phyloP scores from a whole-genome alignment of 1,284 basidiomycete genomes.

The Bjerkandera adusta region DNA sequence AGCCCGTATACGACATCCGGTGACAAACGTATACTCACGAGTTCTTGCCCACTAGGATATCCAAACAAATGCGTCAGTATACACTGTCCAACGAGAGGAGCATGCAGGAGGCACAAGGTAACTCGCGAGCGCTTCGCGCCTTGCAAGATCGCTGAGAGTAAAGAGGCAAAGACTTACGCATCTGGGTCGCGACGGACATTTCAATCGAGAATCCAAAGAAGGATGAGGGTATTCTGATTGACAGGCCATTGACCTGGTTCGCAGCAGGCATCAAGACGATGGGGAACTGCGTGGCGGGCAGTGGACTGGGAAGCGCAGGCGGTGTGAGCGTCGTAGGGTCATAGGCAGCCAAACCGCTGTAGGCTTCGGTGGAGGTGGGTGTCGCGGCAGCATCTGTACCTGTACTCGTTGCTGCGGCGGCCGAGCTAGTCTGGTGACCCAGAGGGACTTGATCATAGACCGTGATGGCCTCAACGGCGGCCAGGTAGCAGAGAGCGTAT shows the following conservation, averaged over 20 bases:
- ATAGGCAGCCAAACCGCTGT: slow-evolving; percentile 43
- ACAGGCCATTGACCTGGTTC: slow-evolving; percentile 32
- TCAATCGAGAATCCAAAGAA: slow-evolving; percentile 51
- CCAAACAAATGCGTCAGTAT: slow-evolving; percentile 13
- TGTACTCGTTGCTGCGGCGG: too few species aligned
- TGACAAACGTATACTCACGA: slow-evolving; percentile 3
- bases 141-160: too few species aligned
- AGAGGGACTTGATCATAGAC: slow-evolving; percentile 24
- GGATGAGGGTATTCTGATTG: slow-evolving; percentile 31
- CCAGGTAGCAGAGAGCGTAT: slow-evolving; percentile 17
- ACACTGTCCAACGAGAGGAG: neutral
- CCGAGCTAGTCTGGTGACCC: slow-evolving; percentile 11
- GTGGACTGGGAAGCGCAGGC: slow-evolving; percentile 44
- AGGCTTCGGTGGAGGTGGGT: slow-evolving; percentile 29
- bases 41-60: neutral
- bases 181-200: slow-evolving; percentile 41
- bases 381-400: slow-evolving; percentile 23
- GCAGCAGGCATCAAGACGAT: slow-evolving; percentile 42
- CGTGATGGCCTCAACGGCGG: slow-evolving; percentile 23
- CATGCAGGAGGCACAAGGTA: neutral
- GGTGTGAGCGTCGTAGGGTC: slow-evolving; percentile 40
- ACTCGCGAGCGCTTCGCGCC: too few species aligned
- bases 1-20: too few species aligned
- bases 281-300: slow-evolving; percentile 37
- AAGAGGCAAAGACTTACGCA: too few species aligned